Conservation (phyloP, 169 alveolate genomes). For the Cryptosporidium felis region DNA sequence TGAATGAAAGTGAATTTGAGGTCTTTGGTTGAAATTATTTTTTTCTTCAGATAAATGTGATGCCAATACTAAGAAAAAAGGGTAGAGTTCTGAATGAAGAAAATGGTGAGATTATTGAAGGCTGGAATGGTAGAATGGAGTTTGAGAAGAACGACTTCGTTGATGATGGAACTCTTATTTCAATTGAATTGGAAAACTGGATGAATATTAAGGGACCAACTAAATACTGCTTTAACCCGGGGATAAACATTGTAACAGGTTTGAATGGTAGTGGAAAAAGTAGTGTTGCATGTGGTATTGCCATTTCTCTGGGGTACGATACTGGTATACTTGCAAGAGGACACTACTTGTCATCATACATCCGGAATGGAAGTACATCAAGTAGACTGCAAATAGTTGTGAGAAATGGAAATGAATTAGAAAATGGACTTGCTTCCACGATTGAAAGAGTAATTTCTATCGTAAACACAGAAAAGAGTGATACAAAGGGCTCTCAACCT, state of each 20-base stretch:
- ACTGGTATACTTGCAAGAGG: constrained; percentile 66
- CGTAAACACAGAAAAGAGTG: background rate
- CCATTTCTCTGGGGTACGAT: constrained; percentile 48
- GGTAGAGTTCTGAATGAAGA: background rate
- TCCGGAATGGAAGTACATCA: constrained; percentile 57
- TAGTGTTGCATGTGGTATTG: constrained; percentile 62
- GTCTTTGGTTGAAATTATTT: too few relatives aligned
- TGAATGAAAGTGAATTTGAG: too few relatives aligned
- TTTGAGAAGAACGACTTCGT: too few relatives aligned
- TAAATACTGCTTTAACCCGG: constrained; percentile 13
- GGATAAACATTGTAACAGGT: constrained; percentile 35
- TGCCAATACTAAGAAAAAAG: background rate
- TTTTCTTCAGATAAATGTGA: too few relatives aligned
- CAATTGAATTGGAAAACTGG: constrained; percentile 63
- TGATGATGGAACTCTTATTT: constrained; percentile 22
- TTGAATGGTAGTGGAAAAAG: constrained; percentile 71
- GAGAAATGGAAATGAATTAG: background rate
- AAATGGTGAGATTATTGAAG: background rate
- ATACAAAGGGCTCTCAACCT: background rate
- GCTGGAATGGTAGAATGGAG: background rate
- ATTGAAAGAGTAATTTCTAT: constrained; percentile 14
- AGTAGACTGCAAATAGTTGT: background rate
- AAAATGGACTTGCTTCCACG: background rate
- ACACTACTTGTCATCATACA: constrained; percentile 43
- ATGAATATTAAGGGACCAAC: constrained; percentile 69